Base-by-base conservation (phyloP, 257 asterid species). In the Nicotiana obtusifolia region DNA sequence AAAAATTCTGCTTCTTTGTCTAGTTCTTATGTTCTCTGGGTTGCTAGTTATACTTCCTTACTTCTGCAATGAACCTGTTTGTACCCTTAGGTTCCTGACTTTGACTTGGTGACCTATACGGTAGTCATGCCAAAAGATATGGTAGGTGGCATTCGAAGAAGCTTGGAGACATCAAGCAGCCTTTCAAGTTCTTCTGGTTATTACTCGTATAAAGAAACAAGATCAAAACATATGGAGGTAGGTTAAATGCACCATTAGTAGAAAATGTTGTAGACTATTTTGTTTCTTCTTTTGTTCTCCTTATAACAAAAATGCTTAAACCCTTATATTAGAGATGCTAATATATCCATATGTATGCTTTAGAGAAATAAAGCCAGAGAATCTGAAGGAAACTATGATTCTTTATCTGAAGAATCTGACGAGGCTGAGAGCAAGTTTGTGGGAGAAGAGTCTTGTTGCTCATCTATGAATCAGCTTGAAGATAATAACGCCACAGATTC, bases 351-450 rank as follows among this genome's bases (percentile, higher is more conserved):
- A 47, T 30, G 59, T 85, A 37, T 64, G 22, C 41, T 82, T 66
- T 79, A 91, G 97, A 89, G 78, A 79, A 89, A 84, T 10, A 56
- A 80, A 60, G 69, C 71, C 69, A 80, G 88, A 76, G 81, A 81
- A 14, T 73, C 79, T 37, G 81, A 81, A 73, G 83, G 79, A 85
- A 88, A 88, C 20, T 87, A 86, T 64, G 94, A 90, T 85, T 90
- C 86, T 83, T 83, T 85, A 85, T 94, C 97, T 10, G 95, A 91
- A 9, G 93, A 82, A 86, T 94, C 97, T 4, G 96, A 94, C 49
- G 98, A 94, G 89, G 98, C 93, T 47, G 97, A 94, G 84, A 94
- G 97, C 85, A 87, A 93, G 83, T 94, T 90, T 64, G 86, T 84
- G 92, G 96, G 94, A 71, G 89, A 84, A 77, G 88, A 84, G 78